phyloP scores from a whole-genome alignment of 768 basidiomycete species.

The Psilocybe tampanensis region DNA sequence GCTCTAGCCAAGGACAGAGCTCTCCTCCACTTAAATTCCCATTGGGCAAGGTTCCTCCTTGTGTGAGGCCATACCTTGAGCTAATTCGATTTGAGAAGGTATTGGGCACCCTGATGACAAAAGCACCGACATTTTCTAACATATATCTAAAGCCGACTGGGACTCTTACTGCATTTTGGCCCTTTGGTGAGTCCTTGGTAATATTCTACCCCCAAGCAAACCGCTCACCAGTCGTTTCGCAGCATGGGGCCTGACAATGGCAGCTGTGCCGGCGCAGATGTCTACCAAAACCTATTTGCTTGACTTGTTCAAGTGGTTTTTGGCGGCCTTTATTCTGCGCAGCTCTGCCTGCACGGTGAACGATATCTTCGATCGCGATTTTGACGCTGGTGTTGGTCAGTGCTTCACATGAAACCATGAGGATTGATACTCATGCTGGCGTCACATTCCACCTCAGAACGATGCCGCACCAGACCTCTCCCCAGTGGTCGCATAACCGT shows the following conservation, averaged over 20 bases:
- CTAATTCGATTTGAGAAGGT: conserved; percentile 53
- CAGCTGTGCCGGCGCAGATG: conserved; percentile 38
- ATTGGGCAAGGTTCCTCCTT: conserved; percentile 31
- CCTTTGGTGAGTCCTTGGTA: conserved; percentile 39
- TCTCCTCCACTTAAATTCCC: conserved; percentile 28
- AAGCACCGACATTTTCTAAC: neutral
- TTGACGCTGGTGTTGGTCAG: conserved; percentile 57
- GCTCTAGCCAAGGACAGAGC: neutral
- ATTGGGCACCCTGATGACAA: neutral
- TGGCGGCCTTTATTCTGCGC: conserved; percentile 44
- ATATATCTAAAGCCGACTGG: conserved; percentile 45
- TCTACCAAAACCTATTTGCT: conserved; percentile 31
- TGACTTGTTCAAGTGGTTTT: conserved; percentile 33
- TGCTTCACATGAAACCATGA: conserved; percentile 28
- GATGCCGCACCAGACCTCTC: conserved; percentile 49
- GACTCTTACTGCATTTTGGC: conserved; percentile 55
- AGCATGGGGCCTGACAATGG: conserved; percentile 57
- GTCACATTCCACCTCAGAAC: conserved; percentile 37
- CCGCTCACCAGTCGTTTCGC: neutral
- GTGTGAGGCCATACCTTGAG: conserved; percentile 45
- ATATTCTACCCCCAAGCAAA: too few relatives aligned
- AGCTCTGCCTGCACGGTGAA: conserved; percentile 58
- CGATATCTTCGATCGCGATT: conserved; percentile 54
- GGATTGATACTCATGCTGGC: conserved; percentile 37
- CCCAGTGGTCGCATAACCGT: conserved; percentile 52